phyloP scores from a whole-genome alignment of 768 basidiomycete species.

The Termitomyces heimii region DNA sequence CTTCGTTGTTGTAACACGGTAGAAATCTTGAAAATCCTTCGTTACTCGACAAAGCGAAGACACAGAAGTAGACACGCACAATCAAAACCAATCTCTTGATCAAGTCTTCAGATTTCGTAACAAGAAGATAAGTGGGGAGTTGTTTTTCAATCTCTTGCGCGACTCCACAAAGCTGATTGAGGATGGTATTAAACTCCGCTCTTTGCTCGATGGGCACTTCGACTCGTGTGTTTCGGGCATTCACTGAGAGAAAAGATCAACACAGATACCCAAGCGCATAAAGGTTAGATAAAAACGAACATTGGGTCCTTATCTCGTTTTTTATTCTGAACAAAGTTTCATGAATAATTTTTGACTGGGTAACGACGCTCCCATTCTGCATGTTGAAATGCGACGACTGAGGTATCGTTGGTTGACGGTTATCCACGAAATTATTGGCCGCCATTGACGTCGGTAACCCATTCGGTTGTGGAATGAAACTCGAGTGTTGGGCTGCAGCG shows the following conservation, averaged over 20 bases:
- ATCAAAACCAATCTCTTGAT: constrained; percentile 48
- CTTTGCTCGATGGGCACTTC: constrained; percentile 50
- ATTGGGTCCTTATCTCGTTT: neutral
- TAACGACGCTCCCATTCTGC: constrained; percentile 2
- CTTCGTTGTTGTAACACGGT: constrained; percentile 39
- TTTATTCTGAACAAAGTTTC: constrained; percentile 9
- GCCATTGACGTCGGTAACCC: constrained; percentile 6
- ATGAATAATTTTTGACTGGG: neutral
- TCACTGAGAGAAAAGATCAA: constrained; percentile 17
- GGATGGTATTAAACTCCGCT: constrained; percentile 40
- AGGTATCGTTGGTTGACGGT: constrained; percentile 10
- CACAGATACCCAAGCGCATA: neutral
- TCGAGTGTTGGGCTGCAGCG: constrained; percentile 1
- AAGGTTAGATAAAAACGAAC: constrained; percentile 2
- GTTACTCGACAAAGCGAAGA: constrained; percentile 2
- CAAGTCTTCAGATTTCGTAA: constrained; percentile 41
- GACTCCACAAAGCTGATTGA: constrained; percentile 44
- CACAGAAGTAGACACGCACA: constrained; percentile 30
- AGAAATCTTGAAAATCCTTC: constrained; percentile 27
- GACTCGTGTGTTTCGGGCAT: constrained; percentile 25
- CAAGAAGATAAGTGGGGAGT: constrained; percentile 38
- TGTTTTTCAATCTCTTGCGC: constrained; percentile 44
- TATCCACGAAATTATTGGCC: constrained; percentile 14
- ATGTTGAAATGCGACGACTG: constrained; percentile 16
- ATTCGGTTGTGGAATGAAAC: constrained; percentile 4